These are phyloP conservation scores for Penicillium oxalicum DNA, from an alignment of 2,329 filamentous ascomycete genomes.

Conservation along the genomic window DNA sequence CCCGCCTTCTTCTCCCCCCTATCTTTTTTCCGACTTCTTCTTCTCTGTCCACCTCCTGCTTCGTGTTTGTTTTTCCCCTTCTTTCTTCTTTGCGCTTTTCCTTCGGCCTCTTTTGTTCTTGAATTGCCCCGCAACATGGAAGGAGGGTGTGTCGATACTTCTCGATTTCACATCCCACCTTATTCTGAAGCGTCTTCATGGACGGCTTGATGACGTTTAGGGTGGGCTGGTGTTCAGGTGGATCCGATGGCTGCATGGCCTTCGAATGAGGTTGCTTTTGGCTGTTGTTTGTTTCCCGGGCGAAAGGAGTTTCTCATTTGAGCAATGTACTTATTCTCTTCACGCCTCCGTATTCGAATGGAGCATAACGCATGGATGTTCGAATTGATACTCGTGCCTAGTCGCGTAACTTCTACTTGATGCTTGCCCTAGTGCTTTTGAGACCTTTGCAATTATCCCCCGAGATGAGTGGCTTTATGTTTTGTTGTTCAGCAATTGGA, in stretches of 20 bases:
- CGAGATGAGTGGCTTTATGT: no score
- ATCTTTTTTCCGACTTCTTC: neutral
- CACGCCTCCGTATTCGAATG: constrained; percentile 12
- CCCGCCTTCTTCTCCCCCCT: constrained; percentile 3
- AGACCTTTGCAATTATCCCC: no score
- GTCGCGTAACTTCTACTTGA: neutral
- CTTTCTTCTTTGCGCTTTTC: constrained; percentile 6
- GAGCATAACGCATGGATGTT: constrained; percentile 10
- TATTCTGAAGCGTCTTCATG: constrained; percentile 22
- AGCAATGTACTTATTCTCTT: constrained; percentile 28
- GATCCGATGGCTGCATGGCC: constrained; percentile 23
- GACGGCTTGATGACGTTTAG: constrained; percentile 20
- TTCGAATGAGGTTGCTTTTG: constrained; percentile 18
- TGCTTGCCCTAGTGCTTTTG: no score
- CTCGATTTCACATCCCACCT: constrained; percentile 23
- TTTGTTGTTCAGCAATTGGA: no score
- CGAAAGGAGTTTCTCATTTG: constrained; percentile 26
- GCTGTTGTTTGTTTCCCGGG: constrained; percentile 17
- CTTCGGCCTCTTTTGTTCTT: no score
- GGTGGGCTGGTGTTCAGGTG: constrained; percentile 25
- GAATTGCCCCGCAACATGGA: no score
- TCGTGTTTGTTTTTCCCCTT: constrained; percentile 28
- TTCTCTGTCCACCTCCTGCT: constrained; percentile 21
- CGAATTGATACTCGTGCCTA: neutral
- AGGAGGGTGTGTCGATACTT: constrained; percentile 16